Percentiles rank a stretch among this genome's conserved stretches.
Conservation (phyloP, 768 basidiomycete species). For the Scleroderma citrinum region DNA sequence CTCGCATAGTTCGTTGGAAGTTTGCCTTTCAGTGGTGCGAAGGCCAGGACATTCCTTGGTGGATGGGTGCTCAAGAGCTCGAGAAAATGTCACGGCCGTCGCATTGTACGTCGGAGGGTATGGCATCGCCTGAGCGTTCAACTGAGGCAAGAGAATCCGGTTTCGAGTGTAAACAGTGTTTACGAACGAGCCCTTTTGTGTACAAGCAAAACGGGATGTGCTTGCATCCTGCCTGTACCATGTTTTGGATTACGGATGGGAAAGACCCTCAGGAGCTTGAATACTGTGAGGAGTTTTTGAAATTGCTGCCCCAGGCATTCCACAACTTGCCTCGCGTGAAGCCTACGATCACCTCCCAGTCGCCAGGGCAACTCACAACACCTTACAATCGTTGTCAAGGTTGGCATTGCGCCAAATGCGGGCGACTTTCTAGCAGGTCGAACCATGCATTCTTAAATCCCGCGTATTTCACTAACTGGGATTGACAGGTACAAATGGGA, state of each 20-base stretch:
- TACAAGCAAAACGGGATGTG: conserved; percentile 59
- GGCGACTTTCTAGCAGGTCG: conserved; percentile 70
- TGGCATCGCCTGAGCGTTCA: background rate
- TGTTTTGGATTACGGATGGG: conserved; percentile 45
- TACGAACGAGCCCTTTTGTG: conserved; percentile 41
- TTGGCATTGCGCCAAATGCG: conserved; percentile 63
- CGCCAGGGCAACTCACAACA: conserved; percentile 38
- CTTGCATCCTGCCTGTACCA: conserved; percentile 48
- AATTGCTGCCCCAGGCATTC: conserved; percentile 26
- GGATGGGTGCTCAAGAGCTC: conserved; percentile 23
- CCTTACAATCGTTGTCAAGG: conserved; percentile 56
- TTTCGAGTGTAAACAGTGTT: conserved; percentile 40
- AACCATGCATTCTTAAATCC: too few species aligned
- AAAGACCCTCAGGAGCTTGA: conserved; percentile 32
- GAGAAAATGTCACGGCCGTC: background rate
- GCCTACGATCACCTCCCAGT: conserved; percentile 29
- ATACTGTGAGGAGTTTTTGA: conserved; percentile 46
- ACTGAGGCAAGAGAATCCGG: background rate
- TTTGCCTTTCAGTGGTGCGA: conserved; percentile 85
- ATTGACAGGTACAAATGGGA: conserved; percentile 76
- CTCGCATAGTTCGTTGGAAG: conserved; percentile 68
- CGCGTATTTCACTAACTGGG: too few species aligned
- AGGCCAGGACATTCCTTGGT: conserved; percentile 57
- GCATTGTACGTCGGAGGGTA: background rate
- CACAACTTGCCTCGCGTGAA: conserved; percentile 33